Conservation (phyloP, 768 basidiomycete species). For the Trametopsis cervina region DNA sequence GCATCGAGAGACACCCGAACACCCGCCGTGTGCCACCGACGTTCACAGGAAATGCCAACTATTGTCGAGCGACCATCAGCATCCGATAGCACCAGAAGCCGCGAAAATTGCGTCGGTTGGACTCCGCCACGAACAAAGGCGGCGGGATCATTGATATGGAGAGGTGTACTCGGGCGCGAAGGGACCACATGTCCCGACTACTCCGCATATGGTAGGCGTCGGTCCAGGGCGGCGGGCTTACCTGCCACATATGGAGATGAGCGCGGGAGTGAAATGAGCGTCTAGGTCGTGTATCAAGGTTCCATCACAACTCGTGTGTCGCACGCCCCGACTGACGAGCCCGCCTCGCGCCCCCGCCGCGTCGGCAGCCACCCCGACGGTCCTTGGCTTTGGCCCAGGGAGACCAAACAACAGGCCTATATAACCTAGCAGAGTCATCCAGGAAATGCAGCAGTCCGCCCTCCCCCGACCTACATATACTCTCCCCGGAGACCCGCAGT, state of each 20-base stretch:
- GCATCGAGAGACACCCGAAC: not conserved
- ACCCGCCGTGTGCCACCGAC: not conserved
- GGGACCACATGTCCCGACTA: constrained; percentile 2
- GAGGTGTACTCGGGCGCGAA: not conserved
- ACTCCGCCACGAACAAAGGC: not conserved
- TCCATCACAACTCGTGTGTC: constrained; percentile 8
- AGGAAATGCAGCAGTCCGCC: not conserved
- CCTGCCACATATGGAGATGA: not conserved
- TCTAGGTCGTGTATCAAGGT: constrained; percentile 2
- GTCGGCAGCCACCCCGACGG: constrained; percentile 6
- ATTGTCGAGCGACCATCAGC: not conserved
- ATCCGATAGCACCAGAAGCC: constrained; percentile 2
- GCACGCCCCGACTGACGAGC: too few relatives aligned
- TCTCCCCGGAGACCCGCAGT: too few relatives aligned
- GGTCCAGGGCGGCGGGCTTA: not conserved
- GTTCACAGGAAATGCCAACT: constrained; percentile 1
- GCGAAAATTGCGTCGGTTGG: not conserved
- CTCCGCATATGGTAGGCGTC: constrained; percentile 4
- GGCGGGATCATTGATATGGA: constrained; percentile 4
- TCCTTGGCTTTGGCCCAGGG: not conserved
- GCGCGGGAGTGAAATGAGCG: constrained; percentile 3
- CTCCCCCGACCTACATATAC: not conserved
- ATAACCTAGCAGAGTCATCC: constrained; percentile 5
- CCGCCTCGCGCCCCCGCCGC: constrained; percentile 10
- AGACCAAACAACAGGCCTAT: constrained; percentile 7